Evolutionary conservation across 768 basidiomycete genomes (phyloP).

Genomic region (Lyophyllum shimeji): DNA sequence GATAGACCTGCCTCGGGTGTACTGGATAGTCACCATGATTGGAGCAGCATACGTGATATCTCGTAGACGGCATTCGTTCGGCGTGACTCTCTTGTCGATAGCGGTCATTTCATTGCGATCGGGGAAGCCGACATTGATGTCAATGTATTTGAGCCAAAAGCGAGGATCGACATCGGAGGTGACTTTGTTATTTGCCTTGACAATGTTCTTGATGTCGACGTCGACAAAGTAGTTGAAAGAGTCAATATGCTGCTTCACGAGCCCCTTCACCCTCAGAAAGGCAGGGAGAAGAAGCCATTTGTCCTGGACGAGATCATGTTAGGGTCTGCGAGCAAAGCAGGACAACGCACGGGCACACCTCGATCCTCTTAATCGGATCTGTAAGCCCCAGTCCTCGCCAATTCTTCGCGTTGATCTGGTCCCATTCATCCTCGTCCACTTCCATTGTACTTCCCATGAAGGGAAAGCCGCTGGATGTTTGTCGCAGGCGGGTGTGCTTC

Average conservation of each 20-base stretch:
- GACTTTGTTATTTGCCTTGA: conserved; percentile 90
- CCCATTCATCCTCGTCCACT: conserved; percentile 49
- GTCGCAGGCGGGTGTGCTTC: neutral
- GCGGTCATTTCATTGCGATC: conserved; percentile 83
- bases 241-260: conserved; percentile 99
- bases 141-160: conserved; percentile 95
- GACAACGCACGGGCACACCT: conserved; percentile 54
- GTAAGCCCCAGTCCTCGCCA: conserved; percentile 82
- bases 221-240: conserved; percentile 99
- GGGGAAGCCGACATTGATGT: conserved; percentile 92
- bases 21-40: conserved; percentile 92
- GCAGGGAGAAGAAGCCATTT: conserved; percentile 98
- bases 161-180: conserved; percentile 96
- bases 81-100: conserved; percentile 82
- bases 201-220: conserved; percentile 94
- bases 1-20: conserved; percentile 88
- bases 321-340: conserved; percentile 1
- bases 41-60: conserved; percentile 95
- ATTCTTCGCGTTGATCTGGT: conserved; percentile 48
- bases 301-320: conserved; percentile 54
- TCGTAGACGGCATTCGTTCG: conserved; percentile 94
- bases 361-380: conserved; percentile 87
- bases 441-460: conserved; percentile 16
- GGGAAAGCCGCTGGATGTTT: neutral
- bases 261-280: conserved; percentile 95